phyloP scores from a whole-genome alignment of 1,139 yeast species.

The Suhomyces coccinellae region DNA sequence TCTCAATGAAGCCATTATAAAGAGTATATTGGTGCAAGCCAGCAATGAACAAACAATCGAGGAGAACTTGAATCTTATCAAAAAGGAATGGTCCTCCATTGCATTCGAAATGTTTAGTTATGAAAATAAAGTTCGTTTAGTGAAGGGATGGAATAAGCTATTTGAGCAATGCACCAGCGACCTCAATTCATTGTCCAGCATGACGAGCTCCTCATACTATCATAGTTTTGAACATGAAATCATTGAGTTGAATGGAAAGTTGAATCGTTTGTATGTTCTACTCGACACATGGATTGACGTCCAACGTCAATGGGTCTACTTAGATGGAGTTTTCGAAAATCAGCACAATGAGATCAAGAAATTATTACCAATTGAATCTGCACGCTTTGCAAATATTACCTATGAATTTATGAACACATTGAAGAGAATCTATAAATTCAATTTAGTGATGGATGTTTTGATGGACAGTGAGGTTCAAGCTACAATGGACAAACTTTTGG shows the following conservation, averaged over 20 bases:
- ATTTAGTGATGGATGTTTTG: constrained; percentile 58
- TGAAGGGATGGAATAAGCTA: constrained; percentile 68
- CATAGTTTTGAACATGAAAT: constrained; percentile 63
- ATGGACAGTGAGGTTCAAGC: constrained; percentile 51
- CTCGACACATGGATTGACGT: constrained; percentile 79
- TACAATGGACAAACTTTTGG: constrained; percentile 53
- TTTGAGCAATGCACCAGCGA: constrained; percentile 64
- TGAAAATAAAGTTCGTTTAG: constrained; percentile 53
- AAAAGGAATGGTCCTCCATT: constrained; percentile 47
- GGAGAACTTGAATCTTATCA: constrained; percentile 51
- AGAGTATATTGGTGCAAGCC: constrained; percentile 60
- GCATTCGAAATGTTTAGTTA: constrained; percentile 59
- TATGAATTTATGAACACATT: constrained; percentile 58
- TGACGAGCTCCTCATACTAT: constrained; percentile 70
- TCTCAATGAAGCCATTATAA: constrained; percentile 48
- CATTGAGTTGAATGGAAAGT: constrained; percentile 52
- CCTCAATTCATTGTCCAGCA: constrained; percentile 61
- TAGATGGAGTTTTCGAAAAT: constrained; percentile 75
- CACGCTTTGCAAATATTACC: constrained; percentile 65
- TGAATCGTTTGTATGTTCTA: constrained; percentile 52
- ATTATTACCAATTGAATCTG: constrained; percentile 68
- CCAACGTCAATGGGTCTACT: constrained; percentile 87
- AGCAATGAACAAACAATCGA: constrained; percentile 72
- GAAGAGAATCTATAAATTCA: constrained; percentile 51
- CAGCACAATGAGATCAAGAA: constrained; percentile 53